Conservation (phyloP, 106 monocot species). For the Alisma plantagoaquatica region DNA sequence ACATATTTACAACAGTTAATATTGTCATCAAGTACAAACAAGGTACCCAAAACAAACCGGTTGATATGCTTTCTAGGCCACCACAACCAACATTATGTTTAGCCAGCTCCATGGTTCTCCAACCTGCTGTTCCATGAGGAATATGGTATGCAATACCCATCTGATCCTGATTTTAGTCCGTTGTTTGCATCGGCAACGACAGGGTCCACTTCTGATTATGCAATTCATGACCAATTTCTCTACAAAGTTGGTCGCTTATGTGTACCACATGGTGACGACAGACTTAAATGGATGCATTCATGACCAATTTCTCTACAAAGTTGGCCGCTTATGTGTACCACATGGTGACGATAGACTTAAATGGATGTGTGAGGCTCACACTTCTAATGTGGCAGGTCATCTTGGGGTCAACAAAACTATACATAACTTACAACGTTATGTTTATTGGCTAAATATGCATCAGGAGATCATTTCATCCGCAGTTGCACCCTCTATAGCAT, state of each 20-base stretch:
- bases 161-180: not conserved
- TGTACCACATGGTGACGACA: not conserved
- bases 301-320: not conserved
- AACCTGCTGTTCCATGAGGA: not conserved
- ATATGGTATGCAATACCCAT: not conserved
- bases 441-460: not conserved
- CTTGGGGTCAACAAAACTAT: constrained; percentile 3
- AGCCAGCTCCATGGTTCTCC: not conserved
- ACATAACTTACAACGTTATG: not conserved
- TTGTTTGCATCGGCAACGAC: not conserved
- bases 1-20: too few species aligned
- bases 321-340: not conserved
- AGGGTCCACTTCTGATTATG: not conserved
- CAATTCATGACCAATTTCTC: not conserved
- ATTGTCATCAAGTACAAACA: not conserved
- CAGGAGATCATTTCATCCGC: not conserved
- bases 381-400: not conserved
- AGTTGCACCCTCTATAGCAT: not conserved
- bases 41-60: not conserved
- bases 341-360: not conserved
- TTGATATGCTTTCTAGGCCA: not conserved
- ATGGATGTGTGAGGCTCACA: not conserved
- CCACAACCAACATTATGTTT: not conserved
- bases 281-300: not conserved
- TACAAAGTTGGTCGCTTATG: not conserved